These are phyloP conservation scores for Sungouiozyma intestinalis DNA, from an alignment of 805 yeast species.

Conservation along the genomic window DNA sequence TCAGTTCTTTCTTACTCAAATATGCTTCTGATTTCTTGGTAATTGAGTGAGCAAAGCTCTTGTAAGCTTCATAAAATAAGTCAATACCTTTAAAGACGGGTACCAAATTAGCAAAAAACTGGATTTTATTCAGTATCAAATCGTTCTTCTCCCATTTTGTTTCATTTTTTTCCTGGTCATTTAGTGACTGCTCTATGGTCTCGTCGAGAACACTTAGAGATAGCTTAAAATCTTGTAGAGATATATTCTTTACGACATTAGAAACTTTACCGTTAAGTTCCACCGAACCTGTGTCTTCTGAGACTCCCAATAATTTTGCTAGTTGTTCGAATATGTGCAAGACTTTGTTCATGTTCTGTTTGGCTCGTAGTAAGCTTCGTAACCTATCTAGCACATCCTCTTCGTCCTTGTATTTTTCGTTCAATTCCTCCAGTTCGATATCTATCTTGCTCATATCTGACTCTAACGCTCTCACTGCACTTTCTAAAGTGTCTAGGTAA, in stretches of 20 bases:
- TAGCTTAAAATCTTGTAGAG: constrained; percentile 26
- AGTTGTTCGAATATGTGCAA: constrained; percentile 37
- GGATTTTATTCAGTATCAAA: constrained; percentile 31
- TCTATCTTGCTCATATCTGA: constrained; percentile 34
- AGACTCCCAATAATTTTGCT: constrained; percentile 30
- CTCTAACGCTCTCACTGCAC: constrained; percentile 47
- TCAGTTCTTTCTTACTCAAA: constrained; percentile 21
- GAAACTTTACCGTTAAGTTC: constrained; percentile 2
- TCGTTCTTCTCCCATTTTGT: constrained; percentile 13
- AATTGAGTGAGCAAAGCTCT: constrained; percentile 38
- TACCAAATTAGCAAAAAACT: constrained; percentile 37
- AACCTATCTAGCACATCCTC: constrained; percentile 27
- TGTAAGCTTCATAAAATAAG: constrained; percentile 40
- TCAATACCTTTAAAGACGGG: constrained; percentile 46
- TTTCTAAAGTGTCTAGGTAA: constrained; percentile 49
- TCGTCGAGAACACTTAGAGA: constrained; percentile 38
- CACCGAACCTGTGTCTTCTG: constrained; percentile 5
- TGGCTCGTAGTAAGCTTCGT: constrained; percentile 35
- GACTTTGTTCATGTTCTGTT: constrained; percentile 37
- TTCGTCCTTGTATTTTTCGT: constrained; percentile 11
- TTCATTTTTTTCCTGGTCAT: background rate
- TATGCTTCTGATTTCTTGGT: constrained; percentile 29
- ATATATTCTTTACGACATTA: constrained; percentile 11
- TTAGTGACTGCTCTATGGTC: constrained; percentile 35
- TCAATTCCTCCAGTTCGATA: constrained; percentile 17